Percentiles rank a stretch among this genome's conserved stretches.
Conservation (phyloP, 108 stramenopile species). For the Cyclotella distinguenda region DNA sequence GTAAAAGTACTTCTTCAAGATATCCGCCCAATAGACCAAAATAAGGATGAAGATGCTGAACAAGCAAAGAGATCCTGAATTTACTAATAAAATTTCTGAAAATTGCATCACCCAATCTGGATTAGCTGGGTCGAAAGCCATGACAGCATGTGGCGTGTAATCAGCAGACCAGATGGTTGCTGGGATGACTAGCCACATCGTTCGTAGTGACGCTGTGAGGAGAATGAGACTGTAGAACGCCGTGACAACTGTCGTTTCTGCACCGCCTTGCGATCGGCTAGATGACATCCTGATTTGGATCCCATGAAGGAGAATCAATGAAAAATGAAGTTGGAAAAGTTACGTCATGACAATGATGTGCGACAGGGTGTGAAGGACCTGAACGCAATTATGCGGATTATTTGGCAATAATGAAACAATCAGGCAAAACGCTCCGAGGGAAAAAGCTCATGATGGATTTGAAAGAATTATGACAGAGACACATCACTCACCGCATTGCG, state of each 20-base stretch:
- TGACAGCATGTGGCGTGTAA: slow-evolving; percentile 85
- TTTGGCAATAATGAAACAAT: too few relatives aligned
- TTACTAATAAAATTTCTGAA: slow-evolving; percentile 73
- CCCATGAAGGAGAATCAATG: neutral
- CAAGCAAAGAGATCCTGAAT: slow-evolving; percentile 83
- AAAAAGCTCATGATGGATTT: too few relatives aligned
- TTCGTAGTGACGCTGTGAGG: slow-evolving; percentile 72
- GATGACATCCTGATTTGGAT: slow-evolving; percentile 60
- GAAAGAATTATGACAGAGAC: slow-evolving; percentile 1
- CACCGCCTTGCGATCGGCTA: slow-evolving; percentile 74
- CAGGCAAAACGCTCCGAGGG: too few relatives aligned
- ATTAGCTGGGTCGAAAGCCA: slow-evolving; percentile 75
- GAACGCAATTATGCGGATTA: too few relatives aligned
- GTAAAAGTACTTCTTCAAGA: slow-evolving; percentile 93
- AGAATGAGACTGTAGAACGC: slow-evolving; percentile 95
- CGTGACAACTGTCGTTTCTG: slow-evolving; percentile 91
- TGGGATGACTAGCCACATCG: slow-evolving; percentile 92
- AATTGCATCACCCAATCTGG: slow-evolving; percentile 87
- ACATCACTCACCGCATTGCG: slow-evolving; percentile 53
- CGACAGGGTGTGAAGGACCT: too few relatives aligned
- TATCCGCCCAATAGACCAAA: slow-evolving; percentile 96
- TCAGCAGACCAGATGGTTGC: slow-evolving; percentile 73
- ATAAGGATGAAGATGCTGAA: slow-evolving; percentile 96
- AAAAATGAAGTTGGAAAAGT: neutral
- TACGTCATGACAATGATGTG: neutral